These are phyloP conservation scores for Colletotrichum sp. DNA, from an alignment of 2,329 filamentous ascomycete species.

Conservation along the genomic window DNA sequence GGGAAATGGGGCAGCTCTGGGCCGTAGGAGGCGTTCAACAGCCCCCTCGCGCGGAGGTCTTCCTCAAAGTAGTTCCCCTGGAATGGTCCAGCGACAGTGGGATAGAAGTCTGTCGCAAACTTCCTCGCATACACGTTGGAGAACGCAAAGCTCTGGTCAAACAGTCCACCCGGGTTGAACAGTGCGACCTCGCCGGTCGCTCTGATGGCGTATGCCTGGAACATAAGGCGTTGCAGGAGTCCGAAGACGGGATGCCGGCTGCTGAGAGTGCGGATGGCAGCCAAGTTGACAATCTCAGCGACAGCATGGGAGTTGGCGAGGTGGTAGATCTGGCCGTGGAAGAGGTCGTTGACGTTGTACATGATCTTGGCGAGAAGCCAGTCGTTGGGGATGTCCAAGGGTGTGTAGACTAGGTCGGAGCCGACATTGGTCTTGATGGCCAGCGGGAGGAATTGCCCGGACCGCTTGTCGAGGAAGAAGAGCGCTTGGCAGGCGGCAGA, in stretches of 20 bases:
- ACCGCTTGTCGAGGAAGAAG: not conserved
- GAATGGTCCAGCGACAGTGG: not conserved
- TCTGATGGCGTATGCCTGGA: not conserved
- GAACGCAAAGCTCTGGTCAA: not conserved
- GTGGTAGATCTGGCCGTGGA: conserved; percentile 47
- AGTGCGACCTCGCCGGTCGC: not conserved
- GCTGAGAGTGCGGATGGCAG: conserved; percentile 50
- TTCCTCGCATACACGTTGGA: not conserved
- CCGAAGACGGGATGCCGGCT: conserved; percentile 46
- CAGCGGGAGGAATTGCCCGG: not conserved
- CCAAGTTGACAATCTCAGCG: conserved; percentile 45
- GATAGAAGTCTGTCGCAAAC: not conserved
- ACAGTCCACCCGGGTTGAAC: not conserved
- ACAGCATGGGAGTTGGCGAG: conserved; percentile 47
- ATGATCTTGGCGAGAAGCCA: conserved; percentile 56
- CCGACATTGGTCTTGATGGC: not conserved
- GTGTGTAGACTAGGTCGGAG: conserved; percentile 43
- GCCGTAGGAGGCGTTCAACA: not conserved
- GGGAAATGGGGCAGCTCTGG: not conserved
- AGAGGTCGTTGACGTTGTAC: conserved; percentile 53
- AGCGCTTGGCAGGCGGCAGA: not conserved
- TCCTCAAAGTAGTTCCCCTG: not conserved
- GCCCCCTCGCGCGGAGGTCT: not conserved
- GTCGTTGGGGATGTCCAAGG: conserved; percentile 45
- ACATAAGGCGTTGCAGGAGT: conserved; percentile 26